phyloP scores from a whole-genome alignment of 169 alveolate species.

The Plasmodium knowlesi region DNA sequence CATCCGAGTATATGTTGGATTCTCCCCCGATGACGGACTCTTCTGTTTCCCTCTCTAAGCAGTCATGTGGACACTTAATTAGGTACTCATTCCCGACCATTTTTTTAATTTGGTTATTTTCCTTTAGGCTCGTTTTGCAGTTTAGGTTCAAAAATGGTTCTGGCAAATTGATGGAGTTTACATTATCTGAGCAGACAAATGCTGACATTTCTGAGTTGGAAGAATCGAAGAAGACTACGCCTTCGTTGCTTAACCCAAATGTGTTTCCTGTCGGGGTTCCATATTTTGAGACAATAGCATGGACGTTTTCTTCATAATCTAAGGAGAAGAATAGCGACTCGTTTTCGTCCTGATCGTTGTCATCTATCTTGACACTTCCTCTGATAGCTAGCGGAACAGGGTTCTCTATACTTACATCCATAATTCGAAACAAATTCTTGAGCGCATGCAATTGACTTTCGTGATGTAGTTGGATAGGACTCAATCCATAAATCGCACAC shows the following conservation, averaged over 20 bases:
- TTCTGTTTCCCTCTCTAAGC: constrained; percentile 83
- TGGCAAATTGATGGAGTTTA: constrained; percentile 81
- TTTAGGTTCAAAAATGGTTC: constrained; percentile 81
- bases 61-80: constrained; percentile 89
- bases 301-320: constrained; percentile 77
- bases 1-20: constrained; percentile 86
- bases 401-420: constrained; percentile 70
- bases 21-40: constrained; percentile 87
- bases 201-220: constrained; percentile 83
- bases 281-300: constrained; percentile 27
- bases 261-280: constrained; percentile 75
- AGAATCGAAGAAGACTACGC: constrained; percentile 79
- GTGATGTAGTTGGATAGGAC: constrained; percentile 76
- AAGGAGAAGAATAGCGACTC: constrained; percentile 65
- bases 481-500: constrained; percentile 76
- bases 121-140: constrained; percentile 82
- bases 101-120: constrained; percentile 82
- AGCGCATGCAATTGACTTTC: constrained; percentile 54
- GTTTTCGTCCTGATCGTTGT: background rate
- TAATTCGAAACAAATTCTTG: constrained; percentile 38
- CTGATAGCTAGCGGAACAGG: constrained; percentile 79
- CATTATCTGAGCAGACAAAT: constrained; percentile 78
- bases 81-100: constrained; percentile 84
- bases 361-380: constrained; percentile 38
- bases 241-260: constrained; percentile 78